Percentiles rank a stretch among this genome's conserved stretches.
Conservation (phyloP, 371 early-diverging fungal genomes). For the Synchytrium microbalum region DNA sequence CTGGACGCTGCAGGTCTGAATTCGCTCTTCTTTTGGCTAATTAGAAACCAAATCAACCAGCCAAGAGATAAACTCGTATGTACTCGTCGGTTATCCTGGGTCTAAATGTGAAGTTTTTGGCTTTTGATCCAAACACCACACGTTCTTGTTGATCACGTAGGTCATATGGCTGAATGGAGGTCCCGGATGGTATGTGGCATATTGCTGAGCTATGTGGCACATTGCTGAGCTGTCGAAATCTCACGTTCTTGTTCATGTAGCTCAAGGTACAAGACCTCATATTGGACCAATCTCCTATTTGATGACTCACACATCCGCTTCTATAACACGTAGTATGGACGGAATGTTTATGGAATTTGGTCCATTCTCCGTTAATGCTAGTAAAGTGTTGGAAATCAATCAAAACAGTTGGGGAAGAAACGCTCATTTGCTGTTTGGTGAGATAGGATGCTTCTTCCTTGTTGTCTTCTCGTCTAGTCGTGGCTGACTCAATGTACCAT, state of each 20-base stretch:
- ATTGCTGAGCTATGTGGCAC: neutral
- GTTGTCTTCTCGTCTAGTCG: neutral
- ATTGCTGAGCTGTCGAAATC: neutral
- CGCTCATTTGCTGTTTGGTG: slow-evolving; percentile 65
- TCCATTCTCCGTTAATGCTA: slow-evolving; percentile 53
- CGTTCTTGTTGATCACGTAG: too few relatives aligned
- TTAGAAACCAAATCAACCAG: slow-evolving; percentile 15
- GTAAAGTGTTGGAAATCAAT: slow-evolving; percentile 37
- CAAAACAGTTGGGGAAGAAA: slow-evolving; percentile 62
- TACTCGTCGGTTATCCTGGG: slow-evolving; percentile 34
- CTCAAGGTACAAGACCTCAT: slow-evolving; percentile 32
- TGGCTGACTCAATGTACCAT: neutral
- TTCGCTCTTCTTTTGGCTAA: slow-evolving; percentile 42
- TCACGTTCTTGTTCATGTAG: slow-evolving; percentile 10
- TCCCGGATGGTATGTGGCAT: slow-evolving; percentile 33
- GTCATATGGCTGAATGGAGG: slow-evolving; percentile 81
- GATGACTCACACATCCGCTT: neutral
- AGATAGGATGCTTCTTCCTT: neutral
- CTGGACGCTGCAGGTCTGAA: neutral
- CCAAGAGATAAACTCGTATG: slow-evolving; percentile 28
- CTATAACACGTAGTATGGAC: slow-evolving; percentile 53
- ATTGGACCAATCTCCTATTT: neutral
- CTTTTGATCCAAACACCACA: slow-evolving; percentile 21
- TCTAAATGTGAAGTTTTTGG: slow-evolving; percentile 30
- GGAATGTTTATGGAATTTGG: slow-evolving; percentile 81